A percentile compares a stretch with the other conserved stretches of the same genome.
Evolutionary conservation across 75 land plant species (phyloP).

Genomic region (Pinus taeda): DNA sequence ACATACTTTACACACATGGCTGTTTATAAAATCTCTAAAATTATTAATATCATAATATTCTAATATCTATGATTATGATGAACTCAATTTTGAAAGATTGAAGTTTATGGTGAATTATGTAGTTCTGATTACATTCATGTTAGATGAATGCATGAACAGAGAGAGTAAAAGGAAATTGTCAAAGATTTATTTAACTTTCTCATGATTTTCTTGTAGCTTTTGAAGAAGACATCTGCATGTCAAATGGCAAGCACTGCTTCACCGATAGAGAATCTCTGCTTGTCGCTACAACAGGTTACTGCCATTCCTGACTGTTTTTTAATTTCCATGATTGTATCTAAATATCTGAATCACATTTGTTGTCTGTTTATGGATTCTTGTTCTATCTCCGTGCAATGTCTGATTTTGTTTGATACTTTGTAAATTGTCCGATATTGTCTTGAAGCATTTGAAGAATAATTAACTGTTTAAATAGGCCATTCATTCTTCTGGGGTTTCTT

Average conservation of each 20-base stretch:
- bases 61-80: not conserved
- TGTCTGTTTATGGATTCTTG: not conserved
- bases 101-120: not conserved
- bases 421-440: not conserved
- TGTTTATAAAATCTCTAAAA: not conserved
- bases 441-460: not conserved
- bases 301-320: not conserved
- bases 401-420: not conserved
- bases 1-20: not conserved
- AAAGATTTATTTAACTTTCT: not conserved
- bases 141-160: not conserved
- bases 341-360: not conserved
- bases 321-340: not conserved
- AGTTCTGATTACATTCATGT: not conserved
- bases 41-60: not conserved
- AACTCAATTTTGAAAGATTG: not conserved
- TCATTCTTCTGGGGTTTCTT: not conserved
- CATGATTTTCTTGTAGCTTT: conserved; percentile 50
- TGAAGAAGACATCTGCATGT: conserved; percentile 77
- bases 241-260: conserved; percentile 84
- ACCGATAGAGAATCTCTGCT: conserved; percentile 81
- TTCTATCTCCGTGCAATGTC: not conserved
- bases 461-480: not conserved
- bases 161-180: not conserved
- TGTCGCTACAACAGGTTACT: conserved; percentile 78